Evolutionary conservation across 2,329 filamentous ascomycete species (phyloP).

Genomic region (Magnaporthales sp.): DNA sequence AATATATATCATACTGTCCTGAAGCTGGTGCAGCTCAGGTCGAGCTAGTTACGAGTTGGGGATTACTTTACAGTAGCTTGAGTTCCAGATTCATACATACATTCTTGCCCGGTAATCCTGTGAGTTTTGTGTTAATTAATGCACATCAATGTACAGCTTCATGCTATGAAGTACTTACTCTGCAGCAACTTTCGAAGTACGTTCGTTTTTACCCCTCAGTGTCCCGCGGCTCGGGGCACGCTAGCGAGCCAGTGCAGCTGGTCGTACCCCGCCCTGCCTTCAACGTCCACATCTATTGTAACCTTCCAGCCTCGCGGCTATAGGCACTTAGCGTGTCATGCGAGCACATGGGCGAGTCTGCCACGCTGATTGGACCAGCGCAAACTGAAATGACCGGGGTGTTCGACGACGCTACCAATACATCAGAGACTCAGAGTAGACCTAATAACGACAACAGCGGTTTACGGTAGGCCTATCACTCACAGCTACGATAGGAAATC

Average conservation of each 20-base stretch:
- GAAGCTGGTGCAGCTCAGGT: no score
- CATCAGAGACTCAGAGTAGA: background rate
- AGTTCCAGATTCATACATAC: background rate
- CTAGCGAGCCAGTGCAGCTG: background rate
- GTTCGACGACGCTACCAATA: background rate
- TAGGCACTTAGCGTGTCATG: constrained; percentile 13
- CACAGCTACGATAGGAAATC: background rate
- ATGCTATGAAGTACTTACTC: background rate
- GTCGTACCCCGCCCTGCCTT: background rate
- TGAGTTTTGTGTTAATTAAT: no score
- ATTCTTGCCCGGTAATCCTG: no score
- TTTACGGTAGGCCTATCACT: background rate
- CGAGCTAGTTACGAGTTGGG: no score
- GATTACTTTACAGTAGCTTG: no score
- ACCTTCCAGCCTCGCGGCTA: constrained; percentile 14
- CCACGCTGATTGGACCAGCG: constrained; percentile 12
- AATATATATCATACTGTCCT: no score
- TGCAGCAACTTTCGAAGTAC: background rate
- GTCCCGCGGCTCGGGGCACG: background rate
- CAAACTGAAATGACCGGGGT: background rate
- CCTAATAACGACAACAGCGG: background rate
- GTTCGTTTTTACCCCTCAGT: background rate
- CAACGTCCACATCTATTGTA: background rate
- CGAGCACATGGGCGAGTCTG: constrained; percentile 12
- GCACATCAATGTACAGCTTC: no score